Conservation (phyloP, 768 basidiomycete genomes). For the Rhodotorula paludigena region DNA sequence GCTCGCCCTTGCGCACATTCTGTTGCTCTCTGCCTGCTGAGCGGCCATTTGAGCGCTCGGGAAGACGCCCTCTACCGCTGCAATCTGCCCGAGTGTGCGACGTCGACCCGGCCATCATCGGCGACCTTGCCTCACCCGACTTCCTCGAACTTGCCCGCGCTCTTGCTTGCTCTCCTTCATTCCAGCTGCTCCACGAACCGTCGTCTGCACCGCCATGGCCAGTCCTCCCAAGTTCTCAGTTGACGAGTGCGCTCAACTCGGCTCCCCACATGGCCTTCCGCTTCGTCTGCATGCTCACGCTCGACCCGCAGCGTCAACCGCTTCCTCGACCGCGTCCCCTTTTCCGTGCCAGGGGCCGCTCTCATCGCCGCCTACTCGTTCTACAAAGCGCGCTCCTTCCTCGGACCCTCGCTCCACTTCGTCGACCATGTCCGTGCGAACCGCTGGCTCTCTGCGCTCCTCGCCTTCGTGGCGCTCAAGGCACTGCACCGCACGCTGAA, state of each 20-base stretch:
- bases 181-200: too few relatives aligned
- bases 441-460: constrained; percentile 12
- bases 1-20: too few relatives aligned
- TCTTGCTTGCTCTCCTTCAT: too few relatives aligned
- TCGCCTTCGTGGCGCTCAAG: constrained; percentile 30
- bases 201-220: background rate
- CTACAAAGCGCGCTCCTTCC: constrained; percentile 5
- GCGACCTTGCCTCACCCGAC: too few relatives aligned
- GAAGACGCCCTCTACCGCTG: too few relatives aligned
- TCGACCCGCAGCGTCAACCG: constrained; percentile 19
- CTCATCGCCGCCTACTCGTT: constrained; percentile 13
- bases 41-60: too few relatives aligned
- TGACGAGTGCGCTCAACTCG: constrained; percentile 17
- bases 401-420: constrained; percentile 9
- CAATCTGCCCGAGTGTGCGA: too few relatives aligned
- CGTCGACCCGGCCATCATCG: too few relatives aligned
- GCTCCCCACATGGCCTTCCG: background rate
- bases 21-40: too few relatives aligned
- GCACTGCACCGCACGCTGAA: constrained; percentile 15
- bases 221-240: constrained; percentile 8
- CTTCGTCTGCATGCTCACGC: background rate
- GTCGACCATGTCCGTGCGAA: constrained; percentile 9
- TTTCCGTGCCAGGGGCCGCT: constrained; percentile 7
- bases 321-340: constrained; percentile 26
- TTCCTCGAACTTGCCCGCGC: too few relatives aligned